These are phyloP conservation scores for Choanephora cucurbitarum DNA, from an alignment of 371 early-diverging fungal species.

Conservation along the genomic window DNA sequence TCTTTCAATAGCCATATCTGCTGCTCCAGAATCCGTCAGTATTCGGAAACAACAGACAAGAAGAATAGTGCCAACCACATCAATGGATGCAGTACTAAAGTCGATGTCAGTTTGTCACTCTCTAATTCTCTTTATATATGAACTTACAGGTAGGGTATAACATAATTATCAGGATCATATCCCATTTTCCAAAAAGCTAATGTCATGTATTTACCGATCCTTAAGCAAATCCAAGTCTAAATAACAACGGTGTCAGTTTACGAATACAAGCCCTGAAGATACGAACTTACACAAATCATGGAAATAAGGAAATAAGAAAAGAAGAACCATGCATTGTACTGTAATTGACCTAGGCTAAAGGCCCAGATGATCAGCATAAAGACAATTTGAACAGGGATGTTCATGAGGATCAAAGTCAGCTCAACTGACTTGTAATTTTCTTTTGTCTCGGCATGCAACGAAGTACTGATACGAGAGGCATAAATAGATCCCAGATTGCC, in stretches of 20 bases:
- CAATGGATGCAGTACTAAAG: slow-evolving; percentile 56
- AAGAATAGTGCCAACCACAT: slow-evolving; percentile 57
- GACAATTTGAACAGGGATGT: slow-evolving; percentile 70
- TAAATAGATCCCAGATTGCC: slow-evolving; percentile 87
- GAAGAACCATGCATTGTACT: slow-evolving; percentile 46
- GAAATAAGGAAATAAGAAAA: slow-evolving; percentile 41
- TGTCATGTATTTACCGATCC: slow-evolving; percentile 58
- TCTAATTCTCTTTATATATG: background rate
- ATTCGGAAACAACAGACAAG: slow-evolving; percentile 47
- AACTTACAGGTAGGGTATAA: slow-evolving; percentile 74
- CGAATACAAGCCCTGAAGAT: no score
- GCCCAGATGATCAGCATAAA: slow-evolving; percentile 64
- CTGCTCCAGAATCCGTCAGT: slow-evolving; percentile 35
- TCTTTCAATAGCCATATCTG: slow-evolving; percentile 31
- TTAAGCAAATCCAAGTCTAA: slow-evolving; percentile 46
- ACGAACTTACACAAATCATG: slow-evolving; percentile 43
- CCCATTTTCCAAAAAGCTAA: slow-evolving; percentile 63
- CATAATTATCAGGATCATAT: slow-evolving; percentile 83
- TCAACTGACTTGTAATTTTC: slow-evolving; percentile 60
- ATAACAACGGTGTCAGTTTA: background rate
- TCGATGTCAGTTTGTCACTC: background rate
- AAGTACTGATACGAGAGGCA: slow-evolving; percentile 80
- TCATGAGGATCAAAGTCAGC: slow-evolving; percentile 64
- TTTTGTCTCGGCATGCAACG: slow-evolving; percentile 61
- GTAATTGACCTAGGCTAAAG: slow-evolving; percentile 55